Evolutionary conservation across 73 alveolate species (phyloP).

Genomic region (Blepharisma japonicum): DNA sequence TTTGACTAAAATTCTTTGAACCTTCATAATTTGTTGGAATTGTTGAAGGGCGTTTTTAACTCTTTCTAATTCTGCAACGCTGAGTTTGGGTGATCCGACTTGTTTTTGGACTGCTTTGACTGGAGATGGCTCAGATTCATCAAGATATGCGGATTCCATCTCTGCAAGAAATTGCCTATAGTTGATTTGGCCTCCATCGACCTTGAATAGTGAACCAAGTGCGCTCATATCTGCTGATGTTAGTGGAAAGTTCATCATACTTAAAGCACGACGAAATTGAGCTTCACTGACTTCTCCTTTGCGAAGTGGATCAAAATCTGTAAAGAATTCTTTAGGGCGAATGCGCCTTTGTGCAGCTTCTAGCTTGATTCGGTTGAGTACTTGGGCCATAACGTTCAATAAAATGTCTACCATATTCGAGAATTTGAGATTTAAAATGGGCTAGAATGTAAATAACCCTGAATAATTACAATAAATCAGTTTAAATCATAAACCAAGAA

Average conservation of each 20-base stretch:
- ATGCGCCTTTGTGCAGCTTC: conserved; percentile 73
- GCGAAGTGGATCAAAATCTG: conserved; percentile 88
- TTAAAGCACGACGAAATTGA: conserved; percentile 51
- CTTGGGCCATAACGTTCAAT: conserved; percentile 41
- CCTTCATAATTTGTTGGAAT: conserved; percentile 49
- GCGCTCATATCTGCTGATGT: conserved; percentile 3
- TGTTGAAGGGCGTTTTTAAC: conserved; percentile 45
- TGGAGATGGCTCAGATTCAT: conserved; percentile 24
- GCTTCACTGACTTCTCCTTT: conserved; percentile 91
- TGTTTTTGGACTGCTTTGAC: conserved; percentile 14
- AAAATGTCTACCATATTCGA: too few species aligned
- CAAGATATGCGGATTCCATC: background rate
- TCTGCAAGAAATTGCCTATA: conserved; percentile 15
- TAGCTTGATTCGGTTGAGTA: conserved; percentile 55
- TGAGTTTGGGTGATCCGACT: conserved; percentile 30
- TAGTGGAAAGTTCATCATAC: conserved; percentile 14
- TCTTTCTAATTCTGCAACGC: conserved; percentile 50
- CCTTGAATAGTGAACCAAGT: background rate
- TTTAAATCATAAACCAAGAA: too few species aligned
- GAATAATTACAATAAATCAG: too few species aligned
- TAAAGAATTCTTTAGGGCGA: conserved; percentile 80
- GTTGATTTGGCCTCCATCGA: background rate
- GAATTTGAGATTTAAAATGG: too few species aligned
- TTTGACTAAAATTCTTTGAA: conserved; percentile 70
- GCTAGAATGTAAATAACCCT: too few species aligned